Evolutionary conservation across 2,329 filamentous ascomycete species (phyloP), one percentile per base, ranked within the genome.

Genomic region (Coleophoma crateriformis): DNA sequence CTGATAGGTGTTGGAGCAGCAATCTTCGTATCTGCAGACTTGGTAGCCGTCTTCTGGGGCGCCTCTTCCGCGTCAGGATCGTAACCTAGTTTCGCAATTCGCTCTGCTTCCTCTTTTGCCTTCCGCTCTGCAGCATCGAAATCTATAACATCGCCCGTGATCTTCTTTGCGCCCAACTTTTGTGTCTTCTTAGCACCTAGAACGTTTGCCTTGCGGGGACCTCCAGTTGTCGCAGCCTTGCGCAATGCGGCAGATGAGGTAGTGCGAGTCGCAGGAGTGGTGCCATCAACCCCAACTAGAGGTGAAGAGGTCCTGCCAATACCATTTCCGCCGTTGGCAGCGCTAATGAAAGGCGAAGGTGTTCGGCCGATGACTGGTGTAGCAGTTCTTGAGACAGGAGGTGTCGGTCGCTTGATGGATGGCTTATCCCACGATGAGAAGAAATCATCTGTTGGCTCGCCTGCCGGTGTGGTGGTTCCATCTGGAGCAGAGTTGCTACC

Each of bases 381-480:
- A 46, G 83, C 85, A 40, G 89, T 94, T 64, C 94, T 86, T 35
- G 92, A 96, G 40, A 94, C 81, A 14, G 94, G 92, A 58, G 95
- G 95, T 56, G 90, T 96, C 34, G 92, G 92, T 61, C 90, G 85
- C 78, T 97, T 99, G 72, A 99, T 95, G 4, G 90, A 82, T 19
- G 94, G 94, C 74, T 97, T 96, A 65, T 97, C 94, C 94, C 92
- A 99, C 1, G 90, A 96, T 10, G 92, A 96, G 72, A 99, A 99
- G 77, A 99, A 99, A 67, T 97, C 94, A 64, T 96, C 91, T 17
- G 86, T 84, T 19, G 81, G 77, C 58, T 96, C 90, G 58, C 84
- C 87, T 42, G 87, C 80, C n/a, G 91, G 88, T 11, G 90, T 95
- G 57, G 78, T 82, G 35, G 82, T 76, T 57, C 81, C 84, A 52